Evolutionary conservation across 768 basidiomycete species (phyloP), one percentile per base, ranked within the genome.

Genomic region (Strobilomyces dryophilus): DNA sequence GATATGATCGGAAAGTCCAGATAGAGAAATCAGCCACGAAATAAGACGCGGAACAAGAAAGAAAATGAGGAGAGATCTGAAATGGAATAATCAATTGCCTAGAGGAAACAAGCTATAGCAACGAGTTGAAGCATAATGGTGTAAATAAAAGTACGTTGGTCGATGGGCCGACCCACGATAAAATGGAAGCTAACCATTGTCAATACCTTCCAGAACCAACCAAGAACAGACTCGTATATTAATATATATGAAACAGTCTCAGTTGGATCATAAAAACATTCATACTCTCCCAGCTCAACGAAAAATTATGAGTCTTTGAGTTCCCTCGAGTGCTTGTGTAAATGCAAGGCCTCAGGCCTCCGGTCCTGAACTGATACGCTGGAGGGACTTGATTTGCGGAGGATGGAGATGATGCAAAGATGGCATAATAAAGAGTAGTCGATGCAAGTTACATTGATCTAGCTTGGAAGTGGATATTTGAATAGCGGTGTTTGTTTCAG

Each of bases 91-190:
- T 36, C 17, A 18, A n/a, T 45, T 21, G 24, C 46, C 18, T 53
- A 48, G 24, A 61, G 40, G 26, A 54, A 49, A 15, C 59, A 44
- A 17, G 20, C 31, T 20, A 45, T 46, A 12, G 45, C 53, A 18
- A 53, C 51, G 24, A 58, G 39, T 26, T 57, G 52, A 15, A 64
- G 47, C 20, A 39, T 61, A 42, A 62, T 52, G 15, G 62, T 60
- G 12, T 56, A 63, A 24, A 64, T 36, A 5, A 64, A 20, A 64
- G 49, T 6, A 55, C 53, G 11, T 62, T 39, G 2, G 54, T 51
- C 20, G 51, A 31, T 4, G 55, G 49, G 9, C 5, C 20, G 15
- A 64, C 57, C 55, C 9, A 24, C 8, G 17, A 29, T 12, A 12
- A 37, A 17, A 35, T 26, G 48, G 20, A 44, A 10, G 12, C 49